A percentile compares a stretch with the other conserved stretches of the same genome.
phyloP scores from a whole-genome alignment of 495 filamentous ascomycete species.

The Coniosporium apollinis region DNA sequence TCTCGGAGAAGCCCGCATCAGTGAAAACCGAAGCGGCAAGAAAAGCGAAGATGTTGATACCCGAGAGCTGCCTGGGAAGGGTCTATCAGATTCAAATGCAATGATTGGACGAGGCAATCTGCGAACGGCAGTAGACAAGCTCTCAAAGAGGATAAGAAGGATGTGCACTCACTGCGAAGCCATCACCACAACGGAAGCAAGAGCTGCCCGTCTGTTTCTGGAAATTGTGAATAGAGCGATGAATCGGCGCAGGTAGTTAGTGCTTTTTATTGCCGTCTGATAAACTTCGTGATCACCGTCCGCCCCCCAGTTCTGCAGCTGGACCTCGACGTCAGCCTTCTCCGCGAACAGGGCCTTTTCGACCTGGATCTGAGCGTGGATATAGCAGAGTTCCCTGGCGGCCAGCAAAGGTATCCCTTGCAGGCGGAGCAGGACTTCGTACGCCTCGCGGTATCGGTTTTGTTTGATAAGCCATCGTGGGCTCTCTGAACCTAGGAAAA shows the following conservation, averaged over 20 bases:
- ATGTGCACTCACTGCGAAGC: too few relatives aligned
- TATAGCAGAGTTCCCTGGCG: conserved; percentile 10
- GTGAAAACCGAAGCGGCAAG: conserved; percentile 12
- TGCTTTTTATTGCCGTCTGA: too few relatives aligned
- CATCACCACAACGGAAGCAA: conserved; percentile 10
- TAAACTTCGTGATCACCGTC: too few relatives aligned
- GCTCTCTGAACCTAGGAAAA: conserved; percentile 9
- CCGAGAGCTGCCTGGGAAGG: conserved; percentile 9
- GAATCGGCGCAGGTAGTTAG: conserved; percentile 35
- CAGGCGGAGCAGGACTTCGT: conserved; percentile 3
- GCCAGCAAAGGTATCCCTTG: conserved; percentile 12
- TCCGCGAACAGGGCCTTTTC: background rate
- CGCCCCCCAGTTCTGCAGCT: too few relatives aligned
- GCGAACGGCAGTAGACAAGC: too few relatives aligned
- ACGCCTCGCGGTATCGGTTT: conserved; percentile 5
- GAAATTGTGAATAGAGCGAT: conserved; percentile 53
- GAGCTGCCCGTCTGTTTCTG: conserved; percentile 40
- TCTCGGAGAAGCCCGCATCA: conserved; percentile 4
- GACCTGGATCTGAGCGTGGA: conserved; percentile 5
- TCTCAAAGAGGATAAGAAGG: too few relatives aligned
- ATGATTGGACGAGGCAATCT: too few relatives aligned
- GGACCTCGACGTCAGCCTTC: background rate
- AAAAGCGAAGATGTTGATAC: conserved; percentile 16
- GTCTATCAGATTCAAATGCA: background rate
- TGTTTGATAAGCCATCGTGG: conserved; percentile 12